A percentile compares a stretch with the other conserved stretches of the same genome.
Evolutionary conservation across 2,329 filamentous ascomycete genomes (phyloP).

Genomic region (Fusarium circinatum): DNA sequence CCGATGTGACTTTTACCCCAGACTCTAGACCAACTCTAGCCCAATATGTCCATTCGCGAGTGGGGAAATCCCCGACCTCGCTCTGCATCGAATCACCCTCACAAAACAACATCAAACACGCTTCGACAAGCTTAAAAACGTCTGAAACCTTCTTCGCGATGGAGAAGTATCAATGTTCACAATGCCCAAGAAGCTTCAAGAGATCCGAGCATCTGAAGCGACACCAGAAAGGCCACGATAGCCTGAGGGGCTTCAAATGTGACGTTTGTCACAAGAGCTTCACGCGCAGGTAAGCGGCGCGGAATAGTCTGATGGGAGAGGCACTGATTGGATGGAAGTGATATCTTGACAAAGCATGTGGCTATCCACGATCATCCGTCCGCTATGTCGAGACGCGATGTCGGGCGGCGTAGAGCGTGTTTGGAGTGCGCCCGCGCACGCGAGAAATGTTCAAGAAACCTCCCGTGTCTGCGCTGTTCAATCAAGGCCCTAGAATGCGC

Average conservation of each 20-base stretch:
- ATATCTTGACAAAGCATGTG: slow-evolving; percentile 4
- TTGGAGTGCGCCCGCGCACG: slow-evolving; percentile 26
- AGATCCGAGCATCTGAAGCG: slow-evolving; percentile 34
- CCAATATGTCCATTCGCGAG: background rate
- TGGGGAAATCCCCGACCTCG: background rate
- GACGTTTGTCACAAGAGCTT: slow-evolving; percentile 30
- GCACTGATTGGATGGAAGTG: background rate
- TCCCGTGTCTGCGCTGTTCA: slow-evolving; percentile 22
- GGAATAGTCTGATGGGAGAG: rapidly evolving
- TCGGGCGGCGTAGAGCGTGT: slow-evolving; percentile 12
- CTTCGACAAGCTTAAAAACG: background rate
- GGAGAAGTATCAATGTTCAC: slow-evolving; percentile 27
- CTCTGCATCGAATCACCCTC: no score
- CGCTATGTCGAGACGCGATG: background rate
- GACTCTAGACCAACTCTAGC: background rate
- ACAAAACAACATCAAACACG: background rate
- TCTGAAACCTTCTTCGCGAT: background rate
- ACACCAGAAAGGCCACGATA: slow-evolving; percentile 30
- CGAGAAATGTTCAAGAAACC: slow-evolving; percentile 25
- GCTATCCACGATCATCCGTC: slow-evolving; percentile 1
- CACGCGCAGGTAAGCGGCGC: slow-evolving; percentile 22
- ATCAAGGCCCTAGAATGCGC: slow-evolving; percentile 10
- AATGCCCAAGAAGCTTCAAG: slow-evolving; percentile 31
- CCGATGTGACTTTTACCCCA: background rate
- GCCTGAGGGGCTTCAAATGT: slow-evolving; percentile 20